Conservation (phyloP, 352 stramenopile species). For the Phytophthora sojae region DNA sequence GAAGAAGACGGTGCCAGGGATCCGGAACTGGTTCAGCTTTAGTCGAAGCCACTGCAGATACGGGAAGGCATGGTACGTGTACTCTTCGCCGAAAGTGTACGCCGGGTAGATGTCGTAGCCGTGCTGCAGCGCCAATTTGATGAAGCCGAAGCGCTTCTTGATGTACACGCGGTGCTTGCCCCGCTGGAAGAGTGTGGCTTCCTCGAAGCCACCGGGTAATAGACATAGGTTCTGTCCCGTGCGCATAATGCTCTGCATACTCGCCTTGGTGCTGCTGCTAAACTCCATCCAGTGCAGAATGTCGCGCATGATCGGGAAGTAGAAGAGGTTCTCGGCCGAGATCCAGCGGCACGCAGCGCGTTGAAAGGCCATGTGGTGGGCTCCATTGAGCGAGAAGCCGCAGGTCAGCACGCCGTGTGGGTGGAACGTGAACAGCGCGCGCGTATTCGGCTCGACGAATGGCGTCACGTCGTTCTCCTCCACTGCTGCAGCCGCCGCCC, state of each 20-base stretch:
- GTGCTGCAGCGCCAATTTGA: slow-evolving; percentile 93
- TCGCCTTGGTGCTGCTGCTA: slow-evolving; percentile 53
- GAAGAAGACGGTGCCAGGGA: slow-evolving; percentile 86
- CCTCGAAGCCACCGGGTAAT: slow-evolving; percentile 94
- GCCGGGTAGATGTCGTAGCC: slow-evolving; percentile 88
- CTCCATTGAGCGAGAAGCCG: slow-evolving; percentile 65
- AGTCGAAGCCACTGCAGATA: slow-evolving; percentile 81
- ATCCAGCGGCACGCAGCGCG: slow-evolving; percentile 66
- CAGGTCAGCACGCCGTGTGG: slow-evolving; percentile 71
- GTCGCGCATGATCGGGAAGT: slow-evolving; percentile 71
- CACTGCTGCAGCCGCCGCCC: slow-evolving; percentile 11
- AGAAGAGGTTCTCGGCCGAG: slow-evolving; percentile 72
- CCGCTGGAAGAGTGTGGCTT: slow-evolving; percentile 89
- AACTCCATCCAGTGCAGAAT: slow-evolving; percentile 79
- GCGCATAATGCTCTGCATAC: slow-evolving; percentile 62
- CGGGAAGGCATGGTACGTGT: slow-evolving; percentile 89
- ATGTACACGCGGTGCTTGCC: slow-evolving; percentile 92
- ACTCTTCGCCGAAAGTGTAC: slow-evolving; percentile 94
- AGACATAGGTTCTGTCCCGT: slow-evolving; percentile 76
- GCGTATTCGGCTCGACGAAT: slow-evolving; percentile 25
- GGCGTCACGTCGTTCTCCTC: slow-evolving; percentile 28
- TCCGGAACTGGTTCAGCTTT: slow-evolving; percentile 81
- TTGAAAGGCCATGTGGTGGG: slow-evolving; percentile 57
- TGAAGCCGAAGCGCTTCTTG: slow-evolving; percentile 92
- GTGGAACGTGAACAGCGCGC: slow-evolving; percentile 59